Evolutionary conservation across 2,329 filamentous ascomycete genomes (phyloP).

Genomic region (Penicillium griseofulvum): DNA sequence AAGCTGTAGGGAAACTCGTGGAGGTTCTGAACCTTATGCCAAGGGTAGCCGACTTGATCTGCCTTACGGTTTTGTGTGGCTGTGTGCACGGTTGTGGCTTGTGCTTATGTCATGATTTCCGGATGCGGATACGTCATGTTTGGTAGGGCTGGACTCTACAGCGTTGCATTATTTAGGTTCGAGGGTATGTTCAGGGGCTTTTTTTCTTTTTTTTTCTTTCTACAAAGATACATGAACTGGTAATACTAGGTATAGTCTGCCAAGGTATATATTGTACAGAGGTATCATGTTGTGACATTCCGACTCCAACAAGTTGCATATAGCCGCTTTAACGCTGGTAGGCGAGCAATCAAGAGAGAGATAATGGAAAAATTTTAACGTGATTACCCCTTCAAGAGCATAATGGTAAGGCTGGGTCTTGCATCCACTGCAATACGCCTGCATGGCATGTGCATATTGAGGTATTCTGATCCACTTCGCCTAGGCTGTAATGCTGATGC

Average conservation of each 20-base stretch:
- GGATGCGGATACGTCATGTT: slow-evolving; percentile 21
- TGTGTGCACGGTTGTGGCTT: slow-evolving; percentile 3
- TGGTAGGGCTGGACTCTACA: slow-evolving; percentile 10
- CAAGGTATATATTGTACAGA: not conserved
- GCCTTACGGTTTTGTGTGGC: slow-evolving; percentile 11
- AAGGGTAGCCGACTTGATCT: slow-evolving; percentile 5
- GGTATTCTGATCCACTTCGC: slow-evolving; percentile 7
- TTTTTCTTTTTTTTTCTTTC: not conserved
- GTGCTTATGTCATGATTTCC: slow-evolving; percentile 9
- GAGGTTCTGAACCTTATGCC: not conserved
- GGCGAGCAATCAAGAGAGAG: not conserved
- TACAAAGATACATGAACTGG: not conserved
- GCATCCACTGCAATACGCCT: not conserved
- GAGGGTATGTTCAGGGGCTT: not conserved
- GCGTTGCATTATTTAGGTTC: not conserved
- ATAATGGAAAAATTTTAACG: not conserved
- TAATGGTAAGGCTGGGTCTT: not conserved
- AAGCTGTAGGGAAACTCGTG: not conserved
- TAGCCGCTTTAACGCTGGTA: not conserved
- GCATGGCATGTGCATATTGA: slow-evolving; percentile 7
- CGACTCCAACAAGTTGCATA: not conserved
- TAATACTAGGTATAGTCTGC: not conserved
- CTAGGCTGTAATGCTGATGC: slow-evolving; percentile 15
- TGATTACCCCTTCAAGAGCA: not conserved
- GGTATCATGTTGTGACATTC: not conserved